Base-by-base conservation (phyloP, 1,284 basidiomycete species). In the Fomitopsis palustris region DNA sequence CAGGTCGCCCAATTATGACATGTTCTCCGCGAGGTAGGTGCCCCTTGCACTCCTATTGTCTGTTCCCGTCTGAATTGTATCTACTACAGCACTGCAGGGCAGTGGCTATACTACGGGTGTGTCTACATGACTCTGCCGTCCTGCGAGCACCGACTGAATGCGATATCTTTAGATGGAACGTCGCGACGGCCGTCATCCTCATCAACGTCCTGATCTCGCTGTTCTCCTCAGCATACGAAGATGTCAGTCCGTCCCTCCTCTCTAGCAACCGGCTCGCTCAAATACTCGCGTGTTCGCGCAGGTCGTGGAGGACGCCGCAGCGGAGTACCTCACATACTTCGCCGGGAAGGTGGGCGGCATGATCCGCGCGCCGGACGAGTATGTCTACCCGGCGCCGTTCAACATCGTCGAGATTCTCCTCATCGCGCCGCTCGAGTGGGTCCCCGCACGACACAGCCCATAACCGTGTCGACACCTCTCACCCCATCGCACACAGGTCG, bases 151-250 rank as follows among this genome's bases (percentile, higher is more conserved):
- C 27, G 17, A n/a, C 35, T 39, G 39, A 47, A 23, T 42, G 55
- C 55, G 55, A 55, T n/a, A 16, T 61, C 53, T 62, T 27, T 16
- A 90, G 88, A 59, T 96, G 95, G 94, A 95, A 91, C 73, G 83
- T 94, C 51, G 81, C 88, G 43, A 90, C 93, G 1, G 87, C 87
- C n/a, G 82, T 98, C 59, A 87, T 98, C 63, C 82, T 98, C 56
- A 83, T 97, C 73, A 98, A 97, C 73, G 88, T 99, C 69, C 82
- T 99, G 66, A 95, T 99, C 66, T 98, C 96, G 12, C 77, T 98
- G 67, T 98, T 96, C 71, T 87, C 93, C 12, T 93, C 93, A 37
- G 93, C 94, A 0, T 96, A 96, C 70, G 84, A 87, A 16, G 92
- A 93, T 67, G 92, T 94, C 68, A 77, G 83, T 80, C n/a, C 53